Percentiles rank a stretch among this genome's conserved stretches.
phyloP scores from a whole-genome alignment of 140 eudicot genomes.

The Senecio squalidus region DNA sequence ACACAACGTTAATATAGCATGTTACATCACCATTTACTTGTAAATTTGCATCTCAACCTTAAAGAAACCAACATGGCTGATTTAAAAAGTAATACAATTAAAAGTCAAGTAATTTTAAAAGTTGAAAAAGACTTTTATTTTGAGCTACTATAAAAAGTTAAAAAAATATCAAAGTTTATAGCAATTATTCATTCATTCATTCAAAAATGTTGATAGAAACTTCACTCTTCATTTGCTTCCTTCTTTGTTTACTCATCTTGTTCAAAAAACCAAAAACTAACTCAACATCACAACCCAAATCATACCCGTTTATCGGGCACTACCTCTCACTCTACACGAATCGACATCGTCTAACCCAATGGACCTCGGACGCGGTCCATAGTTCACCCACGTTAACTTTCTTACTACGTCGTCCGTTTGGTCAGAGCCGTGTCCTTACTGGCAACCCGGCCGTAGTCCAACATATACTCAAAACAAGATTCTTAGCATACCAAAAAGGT shows the following conservation, averaged over 20 bases:
- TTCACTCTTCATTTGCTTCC: background rate
- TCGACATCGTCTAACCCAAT: conserved; percentile 19
- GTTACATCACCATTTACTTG: no score
- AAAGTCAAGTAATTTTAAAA: no score
- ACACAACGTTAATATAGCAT: no score
- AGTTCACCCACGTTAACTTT: conserved; percentile 23
- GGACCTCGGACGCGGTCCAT: conserved; percentile 20
- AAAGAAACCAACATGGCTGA: no score
- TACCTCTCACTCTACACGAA: conserved; percentile 20
- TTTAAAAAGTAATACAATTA: no score
- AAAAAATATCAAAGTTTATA: no score
- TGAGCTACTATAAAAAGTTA: no score
- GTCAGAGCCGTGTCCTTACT: conserved; percentile 17
- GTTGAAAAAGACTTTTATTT: no score
- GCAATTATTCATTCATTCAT: background rate
- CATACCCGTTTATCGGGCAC: conserved; percentile 30
- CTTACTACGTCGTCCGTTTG: conserved; percentile 30
- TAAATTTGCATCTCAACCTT: no score
- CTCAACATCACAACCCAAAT: conserved; percentile 7
- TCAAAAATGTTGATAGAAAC: background rate
- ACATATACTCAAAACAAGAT: conserved; percentile 34
- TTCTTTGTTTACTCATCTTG: background rate
- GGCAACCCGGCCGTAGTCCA: conserved; percentile 32
- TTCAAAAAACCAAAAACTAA: background rate
- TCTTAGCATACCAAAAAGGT: conserved; percentile 29